Evolutionary conservation across 176 grass and related monocot species (phyloP).

Genomic region (Aegilops speltoides): DNA sequence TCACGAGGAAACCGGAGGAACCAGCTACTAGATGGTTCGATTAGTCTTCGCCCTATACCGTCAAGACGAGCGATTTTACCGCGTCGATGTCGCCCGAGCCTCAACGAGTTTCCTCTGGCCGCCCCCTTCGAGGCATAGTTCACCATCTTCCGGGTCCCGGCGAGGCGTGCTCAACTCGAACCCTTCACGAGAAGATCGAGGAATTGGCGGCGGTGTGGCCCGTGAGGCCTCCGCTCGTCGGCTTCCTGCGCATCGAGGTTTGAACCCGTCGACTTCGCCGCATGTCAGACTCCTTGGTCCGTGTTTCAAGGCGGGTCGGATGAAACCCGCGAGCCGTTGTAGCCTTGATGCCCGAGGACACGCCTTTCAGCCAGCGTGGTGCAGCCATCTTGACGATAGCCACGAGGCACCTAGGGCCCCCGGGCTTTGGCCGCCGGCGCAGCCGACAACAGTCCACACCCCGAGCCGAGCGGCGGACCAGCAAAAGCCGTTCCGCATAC

Average conservation of each 20-base stretch:
- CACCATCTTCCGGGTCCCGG: conserved; percentile 80
- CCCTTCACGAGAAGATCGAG: too few species aligned
- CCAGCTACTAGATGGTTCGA: conserved; percentile 54
- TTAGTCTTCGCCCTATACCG: conserved; percentile 47
- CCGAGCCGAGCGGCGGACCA: conserved; percentile 11
- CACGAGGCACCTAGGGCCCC: background rate
- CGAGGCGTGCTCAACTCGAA: background rate
- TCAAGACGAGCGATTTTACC: conserved; percentile 77
- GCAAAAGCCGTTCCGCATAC: conserved; percentile 26
- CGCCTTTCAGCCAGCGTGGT: too few species aligned
- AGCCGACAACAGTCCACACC: background rate
- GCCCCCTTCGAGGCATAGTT: conserved; percentile 36
- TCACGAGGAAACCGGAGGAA: conserved; percentile 42
- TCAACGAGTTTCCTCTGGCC: too few species aligned
- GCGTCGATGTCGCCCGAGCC: conserved; percentile 53
- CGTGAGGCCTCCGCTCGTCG: too few species aligned
- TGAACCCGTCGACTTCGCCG: too few species aligned
- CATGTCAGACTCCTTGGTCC: conserved; percentile 83
- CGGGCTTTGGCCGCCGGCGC: conserved; percentile 5
- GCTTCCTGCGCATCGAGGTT: too few species aligned
- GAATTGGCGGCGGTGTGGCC: too few species aligned
- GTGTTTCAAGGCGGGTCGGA: conserved; percentile 76
- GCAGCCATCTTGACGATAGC: too few species aligned
- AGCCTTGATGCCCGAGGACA: too few species aligned
- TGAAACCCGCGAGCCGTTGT: too few species aligned